phyloP scores from a whole-genome alignment of 1,284 basidiomycete genomes.

The Irpex lacteus region DNA sequence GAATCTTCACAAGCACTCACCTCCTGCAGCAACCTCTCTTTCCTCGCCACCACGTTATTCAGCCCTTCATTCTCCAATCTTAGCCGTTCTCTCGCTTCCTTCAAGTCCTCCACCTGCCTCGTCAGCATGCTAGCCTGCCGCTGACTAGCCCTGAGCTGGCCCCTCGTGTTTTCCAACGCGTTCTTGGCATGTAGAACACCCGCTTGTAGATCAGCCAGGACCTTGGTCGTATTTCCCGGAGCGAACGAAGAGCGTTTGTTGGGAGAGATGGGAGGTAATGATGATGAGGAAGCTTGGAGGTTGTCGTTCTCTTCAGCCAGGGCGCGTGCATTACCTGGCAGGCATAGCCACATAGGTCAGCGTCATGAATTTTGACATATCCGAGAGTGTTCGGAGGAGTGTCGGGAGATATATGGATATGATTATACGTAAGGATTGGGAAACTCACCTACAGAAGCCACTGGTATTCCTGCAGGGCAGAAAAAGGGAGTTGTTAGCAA shows the following conservation, averaged over 20 bases:
- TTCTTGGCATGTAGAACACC: constrained; percentile 77
- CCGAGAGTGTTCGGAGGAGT: background rate
- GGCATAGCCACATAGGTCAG: constrained; percentile 20
- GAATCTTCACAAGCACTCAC: constrained; percentile 33
- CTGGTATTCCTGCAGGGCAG: constrained; percentile 62
- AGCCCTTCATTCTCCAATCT: constrained; percentile 82
- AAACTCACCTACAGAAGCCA: constrained; percentile 70
- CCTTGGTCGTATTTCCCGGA: constrained; percentile 78
- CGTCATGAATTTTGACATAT: constrained; percentile 14
- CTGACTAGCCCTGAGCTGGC: constrained; percentile 75
- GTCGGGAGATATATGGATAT: background rate
- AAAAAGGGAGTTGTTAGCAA: constrained; percentile 14
- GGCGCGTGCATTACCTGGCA: constrained; percentile 72
- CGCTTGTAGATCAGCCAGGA: constrained; percentile 78
- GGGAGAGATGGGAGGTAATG: constrained; percentile 25
- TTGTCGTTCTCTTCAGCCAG: constrained; percentile 60
- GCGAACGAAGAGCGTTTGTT: constrained; percentile 57
- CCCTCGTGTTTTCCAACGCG: constrained; percentile 80
- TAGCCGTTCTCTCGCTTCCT: constrained; percentile 77
- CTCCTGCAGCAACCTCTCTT: constrained; percentile 82
- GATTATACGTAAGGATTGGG: background rate
- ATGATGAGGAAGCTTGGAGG: constrained; percentile 20
- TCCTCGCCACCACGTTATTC: constrained; percentile 82
- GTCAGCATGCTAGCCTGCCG: constrained; percentile 77
- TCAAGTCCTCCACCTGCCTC: constrained; percentile 81